Evolutionary conservation across 2,329 filamentous ascomycete species (phyloP).

Genomic region (Alternaria brassicae): DNA sequence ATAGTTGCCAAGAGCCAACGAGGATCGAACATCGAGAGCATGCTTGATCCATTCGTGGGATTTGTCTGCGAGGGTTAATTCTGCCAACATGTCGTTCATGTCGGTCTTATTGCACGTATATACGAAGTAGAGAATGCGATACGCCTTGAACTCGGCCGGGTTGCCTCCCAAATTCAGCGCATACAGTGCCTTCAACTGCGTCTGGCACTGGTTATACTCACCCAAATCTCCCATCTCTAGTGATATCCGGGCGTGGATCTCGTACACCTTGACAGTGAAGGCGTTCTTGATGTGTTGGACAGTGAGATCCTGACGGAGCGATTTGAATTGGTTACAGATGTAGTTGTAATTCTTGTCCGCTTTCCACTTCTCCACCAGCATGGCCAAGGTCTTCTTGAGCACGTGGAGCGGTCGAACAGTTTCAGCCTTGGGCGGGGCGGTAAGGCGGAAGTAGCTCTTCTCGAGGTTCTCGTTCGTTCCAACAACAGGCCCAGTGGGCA

Average conservation of each 20-base stretch:
- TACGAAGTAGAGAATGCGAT: slow-evolving; percentile 99
- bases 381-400: slow-evolving; percentile 81
- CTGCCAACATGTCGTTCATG: slow-evolving; percentile 97
- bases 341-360: slow-evolving; percentile 93
- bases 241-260: slow-evolving; percentile 96
- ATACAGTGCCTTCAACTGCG: slow-evolving; percentile 92
- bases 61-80: slow-evolving; percentile 98
- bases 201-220: slow-evolving; percentile 99
- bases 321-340: slow-evolving; percentile 99
- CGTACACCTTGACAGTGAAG: slow-evolving; percentile 95
- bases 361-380: slow-evolving; percentile 94
- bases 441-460: slow-evolving; percentile 94
- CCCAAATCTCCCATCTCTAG: slow-evolving; percentile 98
- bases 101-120: slow-evolving; percentile 98
- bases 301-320: slow-evolving; percentile 94
- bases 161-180: slow-evolving; percentile 85
- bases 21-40: slow-evolving; percentile 87
- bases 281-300: slow-evolving; percentile 97
- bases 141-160: slow-evolving; percentile 95
- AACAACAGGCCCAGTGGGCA: slow-evolving; percentile 72
- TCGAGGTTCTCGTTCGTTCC: slow-evolving; percentile 85
- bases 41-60: slow-evolving; percentile 82
- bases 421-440: slow-evolving; percentile 84
- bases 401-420: slow-evolving; percentile 84
- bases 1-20: slow-evolving; percentile 92